Base-by-base conservation (phyloP, 805 yeast species). In the Clavispora vitiphila region DNA sequence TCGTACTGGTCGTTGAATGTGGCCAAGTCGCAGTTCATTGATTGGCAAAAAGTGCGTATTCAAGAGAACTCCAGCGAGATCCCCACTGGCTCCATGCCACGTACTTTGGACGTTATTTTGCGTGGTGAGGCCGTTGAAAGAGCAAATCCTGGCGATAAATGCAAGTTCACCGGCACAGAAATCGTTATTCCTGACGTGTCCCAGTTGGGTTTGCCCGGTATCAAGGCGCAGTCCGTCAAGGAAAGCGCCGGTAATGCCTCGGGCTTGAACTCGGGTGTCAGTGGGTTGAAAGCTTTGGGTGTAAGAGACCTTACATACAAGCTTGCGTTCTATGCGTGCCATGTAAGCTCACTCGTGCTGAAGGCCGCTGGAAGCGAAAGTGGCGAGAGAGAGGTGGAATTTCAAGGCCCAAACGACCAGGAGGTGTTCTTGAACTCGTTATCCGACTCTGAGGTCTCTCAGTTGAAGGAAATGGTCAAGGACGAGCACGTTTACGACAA, bases 11-110 rank as follows among this genome's bases (percentile, higher is more conserved):
- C 95, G 1, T 67, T 93, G 43, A 82, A 86, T 54, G 81, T 91
- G 23, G 65, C 85, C 26, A 87, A 88, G 62, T 86, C 96, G 0
- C 86, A 83, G 47, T 91, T 93, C 56, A 72, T 88, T 48, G 98
- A 91, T 70, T 91, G 99, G 99, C 99, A 91, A 63, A 85, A 85
- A 50, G 91, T 89, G 20, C 78, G 97, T 54, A 85, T 91, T 50
- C 99, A 91, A 61, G 99, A 91, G 58, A 93, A 91, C 57, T 82
- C 97, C n/a, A 85, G 74, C 53, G 98, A 91, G 64, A 91, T 91
- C 43, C 99, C 99, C 21, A 88, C 96, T 0, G 99, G 99, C 22
- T 89, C 97, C 3, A 91, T 91, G 99, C 99, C 99, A 20, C 79
- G 99, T 61, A 91, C 96, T 1, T 64, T 91, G 55, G 99, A 91